Evolutionary conservation across 257 asterid genomes (phyloP).

Genomic region (Nicotiana otophora): DNA sequence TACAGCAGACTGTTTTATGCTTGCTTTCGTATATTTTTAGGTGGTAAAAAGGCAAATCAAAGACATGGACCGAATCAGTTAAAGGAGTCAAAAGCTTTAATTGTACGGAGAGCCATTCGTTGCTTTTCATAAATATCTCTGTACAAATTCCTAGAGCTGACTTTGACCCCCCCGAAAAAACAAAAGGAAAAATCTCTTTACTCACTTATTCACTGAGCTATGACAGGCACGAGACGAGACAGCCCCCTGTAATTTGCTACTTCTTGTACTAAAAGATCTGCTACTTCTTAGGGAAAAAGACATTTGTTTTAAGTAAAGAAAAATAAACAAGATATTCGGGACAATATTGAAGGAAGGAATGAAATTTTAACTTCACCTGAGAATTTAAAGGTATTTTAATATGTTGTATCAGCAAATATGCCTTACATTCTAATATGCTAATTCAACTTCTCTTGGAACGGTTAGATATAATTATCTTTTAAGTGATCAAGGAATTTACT

Average conservation of each 20-base stretch:
- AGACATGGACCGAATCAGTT: constrained; percentile 3
- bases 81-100: constrained; percentile 7
- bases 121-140: neutral
- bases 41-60: neutral
- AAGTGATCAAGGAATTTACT: too few relatives aligned
- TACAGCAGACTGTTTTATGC: neutral
- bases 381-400: too few relatives aligned
- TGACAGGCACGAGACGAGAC: neutral
- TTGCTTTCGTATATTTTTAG: neutral
- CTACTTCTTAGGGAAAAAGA: too few relatives aligned
- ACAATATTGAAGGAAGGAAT: neutral
- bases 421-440: too few relatives aligned
- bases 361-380: neutral
- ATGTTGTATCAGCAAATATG: too few relatives aligned
- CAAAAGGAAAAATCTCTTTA: neutral
- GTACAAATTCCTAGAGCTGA: constrained; percentile 2
- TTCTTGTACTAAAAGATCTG: neutral
- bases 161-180: neutral
- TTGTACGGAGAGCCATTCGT: neutral
- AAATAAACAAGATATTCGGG: too few relatives aligned
- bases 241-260: neutral
- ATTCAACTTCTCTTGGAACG: too few relatives aligned
- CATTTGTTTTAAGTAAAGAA: too few relatives aligned
- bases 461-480: too few relatives aligned
- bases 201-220: neutral